Base-by-base conservation (phyloP, 2,329 filamentous ascomycete species). In the Sclerotinia glacialis region DNA sequence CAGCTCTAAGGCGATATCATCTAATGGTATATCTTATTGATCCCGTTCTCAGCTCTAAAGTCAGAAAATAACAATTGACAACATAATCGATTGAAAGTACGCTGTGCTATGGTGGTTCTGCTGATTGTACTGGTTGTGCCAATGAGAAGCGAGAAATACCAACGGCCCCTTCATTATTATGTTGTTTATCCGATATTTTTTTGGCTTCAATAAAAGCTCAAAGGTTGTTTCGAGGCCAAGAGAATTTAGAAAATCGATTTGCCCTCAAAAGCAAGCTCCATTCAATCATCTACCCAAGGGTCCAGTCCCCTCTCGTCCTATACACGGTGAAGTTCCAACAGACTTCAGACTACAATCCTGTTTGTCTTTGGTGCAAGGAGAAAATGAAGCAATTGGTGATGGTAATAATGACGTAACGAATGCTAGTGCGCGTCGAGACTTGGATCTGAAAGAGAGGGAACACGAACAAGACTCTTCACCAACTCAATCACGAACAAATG, bases 301-400 rank as follows among this genome's bases (percentile, higher is more conserved):
- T 63, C 58, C 46, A 31, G 28, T 54, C 47, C 49, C 16, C 26
- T 18, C 40, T 42, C 23, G 37, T 40, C 26, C 18, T n/a, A 42
- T n/a, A 55, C 58, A 65, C 58, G 59, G 64, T 42, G 58, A 56
- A 53, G 60, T 64, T 42, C n/a, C 67, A 14, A 63, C 68, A 40
- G 64, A 65, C 44, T 50, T 63, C 42, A 62, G 58, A 31, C 64
- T 46, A 23, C 70, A 70, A 65, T 68, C 67, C 23, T 67, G 54
- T 56, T 62, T 69, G 49, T 37, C 46, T 21, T 37, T 65, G 46
- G 44, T 68, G 42, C 54, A 47, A 64, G 64, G 63, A 55, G 64
- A 61, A 8, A 23, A 44, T 18, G 64, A 62, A 66, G 42, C 50
- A 49, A 40, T 49, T 52, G 37, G 28, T 50, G 63, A 59, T n/a